These are phyloP conservation scores for Epichloe uncinata DNA, from an alignment of 2,329 filamentous ascomycete species.

Conservation along the genomic window DNA sequence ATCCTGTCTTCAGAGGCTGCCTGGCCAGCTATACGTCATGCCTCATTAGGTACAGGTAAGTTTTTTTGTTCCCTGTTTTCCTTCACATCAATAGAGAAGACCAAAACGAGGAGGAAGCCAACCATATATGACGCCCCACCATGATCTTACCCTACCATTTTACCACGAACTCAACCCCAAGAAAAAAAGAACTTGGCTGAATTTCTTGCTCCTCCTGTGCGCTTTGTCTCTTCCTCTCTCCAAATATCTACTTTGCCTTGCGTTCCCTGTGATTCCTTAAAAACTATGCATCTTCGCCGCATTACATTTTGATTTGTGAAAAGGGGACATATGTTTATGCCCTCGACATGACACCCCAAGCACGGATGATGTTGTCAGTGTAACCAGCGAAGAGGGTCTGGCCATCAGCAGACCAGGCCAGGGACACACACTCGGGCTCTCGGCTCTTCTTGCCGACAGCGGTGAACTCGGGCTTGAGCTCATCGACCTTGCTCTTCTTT, in stretches of 20 bases:
- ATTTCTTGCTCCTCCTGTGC: conserved; percentile 1
- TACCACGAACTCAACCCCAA: conserved; percentile 9
- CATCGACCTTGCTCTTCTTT: conserved; percentile 99
- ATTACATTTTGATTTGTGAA: conserved; percentile 3
- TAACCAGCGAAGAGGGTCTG: conserved; percentile 99
- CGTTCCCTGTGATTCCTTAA: not conserved
- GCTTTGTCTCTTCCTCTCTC: not conserved
- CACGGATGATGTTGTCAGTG: conserved; percentile 98
- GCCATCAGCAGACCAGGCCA: conserved; percentile 96
- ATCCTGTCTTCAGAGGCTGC: conserved; percentile 23
- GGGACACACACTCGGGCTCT: conserved; percentile 93
- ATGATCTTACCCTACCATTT: conserved; percentile 27
- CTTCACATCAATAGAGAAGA: conserved; percentile 30
- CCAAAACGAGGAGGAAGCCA: conserved; percentile 30
- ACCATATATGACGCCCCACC: conserved; percentile 31
- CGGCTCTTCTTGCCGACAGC: conserved; percentile 98
- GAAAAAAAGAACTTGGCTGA: not conserved
- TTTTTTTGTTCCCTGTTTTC: conserved; percentile 19
- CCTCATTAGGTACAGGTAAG: conserved; percentile 17
- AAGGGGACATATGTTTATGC: conserved; percentile 41
- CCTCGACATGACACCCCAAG: conserved; percentile 95
- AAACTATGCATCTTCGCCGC: not conserved
- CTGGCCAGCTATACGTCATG: conserved; percentile 25
- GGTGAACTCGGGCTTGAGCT: conserved; percentile 97
- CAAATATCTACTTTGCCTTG: not conserved